Percentiles rank a stretch among this genome's conserved stretches.
These are phyloP conservation scores for Coemansia sp. DNA, from an alignment of 192 early-diverging fungal species.

Conservation along the genomic window DNA sequence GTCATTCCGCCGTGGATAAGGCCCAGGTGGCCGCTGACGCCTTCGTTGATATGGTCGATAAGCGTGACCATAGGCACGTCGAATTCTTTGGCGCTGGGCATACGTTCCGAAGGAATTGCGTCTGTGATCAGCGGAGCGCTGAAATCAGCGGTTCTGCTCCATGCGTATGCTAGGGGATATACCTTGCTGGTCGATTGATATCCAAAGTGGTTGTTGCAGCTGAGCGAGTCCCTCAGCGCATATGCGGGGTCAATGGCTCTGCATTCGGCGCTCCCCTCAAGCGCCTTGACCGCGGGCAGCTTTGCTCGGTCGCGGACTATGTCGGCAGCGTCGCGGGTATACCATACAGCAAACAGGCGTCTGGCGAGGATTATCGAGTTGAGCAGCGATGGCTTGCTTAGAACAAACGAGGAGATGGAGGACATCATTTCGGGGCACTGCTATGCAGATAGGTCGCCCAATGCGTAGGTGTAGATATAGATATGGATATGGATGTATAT, in stretches of 20 bases:
- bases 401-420: slow-evolving; percentile 1
- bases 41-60: slow-evolving; percentile 38
- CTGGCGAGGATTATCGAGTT: slow-evolving; percentile 13
- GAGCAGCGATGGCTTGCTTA: slow-evolving; percentile 12
- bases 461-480: no score
- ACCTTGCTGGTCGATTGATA: slow-evolving; percentile 25
- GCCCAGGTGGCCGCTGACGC: slow-evolving; percentile 36
- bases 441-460: no score
- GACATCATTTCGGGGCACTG: slow-evolving; percentile 7
- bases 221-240: background rate
- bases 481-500: no score
- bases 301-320: slow-evolving; percentile 27
- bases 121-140: slow-evolving; percentile 15
- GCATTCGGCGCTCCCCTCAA: slow-evolving; percentile 12
- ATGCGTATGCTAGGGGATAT: slow-evolving; percentile 29
- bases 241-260: slow-evolving; percentile 17
- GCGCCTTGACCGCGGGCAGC: slow-evolving; percentile 26
- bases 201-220: slow-evolving; percentile 32
- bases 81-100: slow-evolving; percentile 10
- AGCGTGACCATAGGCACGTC: slow-evolving; percentile 30
- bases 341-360: slow-evolving; percentile 16
- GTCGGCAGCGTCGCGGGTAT: slow-evolving; percentile 14
- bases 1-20: slow-evolving; percentile 51
- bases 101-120: slow-evolving; percentile 15
- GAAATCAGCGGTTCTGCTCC: slow-evolving; percentile 10